Conservation (phyloP, 441 rosid genomes). For the Adansonia madagascariensis region DNA sequence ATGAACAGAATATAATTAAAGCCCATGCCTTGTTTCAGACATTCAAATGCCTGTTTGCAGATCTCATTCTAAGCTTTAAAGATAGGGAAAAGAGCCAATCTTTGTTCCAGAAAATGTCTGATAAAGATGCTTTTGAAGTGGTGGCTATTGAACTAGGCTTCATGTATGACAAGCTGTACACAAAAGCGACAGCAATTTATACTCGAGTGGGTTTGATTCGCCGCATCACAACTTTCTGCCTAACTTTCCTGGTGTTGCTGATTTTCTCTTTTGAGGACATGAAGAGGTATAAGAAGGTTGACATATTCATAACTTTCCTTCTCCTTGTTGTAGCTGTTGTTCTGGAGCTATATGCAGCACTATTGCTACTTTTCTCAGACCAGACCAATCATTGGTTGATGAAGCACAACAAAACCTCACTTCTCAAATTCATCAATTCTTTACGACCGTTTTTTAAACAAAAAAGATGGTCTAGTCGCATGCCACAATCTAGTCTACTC, state of each 20-base stretch:
- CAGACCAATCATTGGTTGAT: slow-evolving; percentile 21
- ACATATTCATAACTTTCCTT: not conserved
- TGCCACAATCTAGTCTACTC: slow-evolving; percentile 9
- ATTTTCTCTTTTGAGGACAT: not conserved
- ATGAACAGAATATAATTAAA: not conserved
- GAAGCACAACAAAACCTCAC: not conserved
- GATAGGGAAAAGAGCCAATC: slow-evolving; percentile 25
- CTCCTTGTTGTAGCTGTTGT: slow-evolving; percentile 8
- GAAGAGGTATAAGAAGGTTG: slow-evolving; percentile 6
- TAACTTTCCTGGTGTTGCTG: slow-evolving; percentile 1
- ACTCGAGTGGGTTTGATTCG: not conserved
- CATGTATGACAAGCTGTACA: slow-evolving; percentile 42
- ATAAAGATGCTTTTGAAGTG: slow-evolving; percentile 30
- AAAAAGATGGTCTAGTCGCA: slow-evolving; percentile 21
- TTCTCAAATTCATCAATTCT: not conserved
- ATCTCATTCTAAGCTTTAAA: slow-evolving; percentile 29
- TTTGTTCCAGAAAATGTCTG: slow-evolving; percentile 8
- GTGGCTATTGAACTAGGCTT: slow-evolving; percentile 44
- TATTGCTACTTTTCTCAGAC: not conserved
- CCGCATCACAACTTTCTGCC: not conserved
- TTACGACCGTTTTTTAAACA: not conserved
- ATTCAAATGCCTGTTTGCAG: slow-evolving; percentile 25
- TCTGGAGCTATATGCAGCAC: slow-evolving; percentile 21
- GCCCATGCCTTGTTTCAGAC: slow-evolving; percentile 17
- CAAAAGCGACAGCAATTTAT: slow-evolving; percentile 20